Conservation (phyloP, 371 early-diverging fungal genomes). For the Mucor lusitanicus region DNA sequence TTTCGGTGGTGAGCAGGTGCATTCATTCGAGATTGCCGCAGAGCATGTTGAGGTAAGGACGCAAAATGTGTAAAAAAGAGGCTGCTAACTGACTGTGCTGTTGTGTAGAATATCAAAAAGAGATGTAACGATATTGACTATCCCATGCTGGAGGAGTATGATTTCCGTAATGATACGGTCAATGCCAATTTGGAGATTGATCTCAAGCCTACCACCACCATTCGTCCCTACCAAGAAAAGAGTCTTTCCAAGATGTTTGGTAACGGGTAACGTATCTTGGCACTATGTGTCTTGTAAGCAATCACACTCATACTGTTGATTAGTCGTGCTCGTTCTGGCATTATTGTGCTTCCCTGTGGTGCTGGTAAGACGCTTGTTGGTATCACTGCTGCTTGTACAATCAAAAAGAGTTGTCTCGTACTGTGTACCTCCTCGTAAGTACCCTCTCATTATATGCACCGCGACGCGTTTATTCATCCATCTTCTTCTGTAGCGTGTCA, state of each 20-base stretch:
- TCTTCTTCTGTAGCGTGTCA: constrained; percentile 67
- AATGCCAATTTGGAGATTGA: constrained; percentile 94
- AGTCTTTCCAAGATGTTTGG: constrained; percentile 99
- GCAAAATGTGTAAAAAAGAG: too few relatives aligned
- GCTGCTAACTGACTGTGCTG: neutral
- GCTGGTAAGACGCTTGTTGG: constrained; percentile 99
- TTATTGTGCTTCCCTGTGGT: constrained; percentile 99
- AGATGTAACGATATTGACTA: constrained; percentile 96
- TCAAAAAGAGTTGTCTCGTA: constrained; percentile 96
- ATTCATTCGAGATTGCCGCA: constrained; percentile 88
- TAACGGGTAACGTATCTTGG: constrained; percentile 60
- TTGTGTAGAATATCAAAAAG: constrained; percentile 75
- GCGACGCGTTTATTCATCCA: neutral
- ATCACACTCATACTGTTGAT: neutral
- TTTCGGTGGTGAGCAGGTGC: constrained; percentile 71
- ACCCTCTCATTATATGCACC: neutral
- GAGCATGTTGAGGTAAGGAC: constrained; percentile 75
- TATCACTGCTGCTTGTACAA: constrained; percentile 98
- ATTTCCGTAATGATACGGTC: constrained; percentile 92
- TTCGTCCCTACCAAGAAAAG: constrained; percentile 99
- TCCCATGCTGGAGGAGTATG: constrained; percentile 99
- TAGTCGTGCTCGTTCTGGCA: constrained; percentile 97
- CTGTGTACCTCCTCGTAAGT: constrained; percentile 91
- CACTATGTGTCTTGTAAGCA: neutral
- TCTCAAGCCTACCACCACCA: constrained; percentile 93